Conservation (phyloP, 1,284 basidiomycete genomes). For the Schizophyllum amplum region DNA sequence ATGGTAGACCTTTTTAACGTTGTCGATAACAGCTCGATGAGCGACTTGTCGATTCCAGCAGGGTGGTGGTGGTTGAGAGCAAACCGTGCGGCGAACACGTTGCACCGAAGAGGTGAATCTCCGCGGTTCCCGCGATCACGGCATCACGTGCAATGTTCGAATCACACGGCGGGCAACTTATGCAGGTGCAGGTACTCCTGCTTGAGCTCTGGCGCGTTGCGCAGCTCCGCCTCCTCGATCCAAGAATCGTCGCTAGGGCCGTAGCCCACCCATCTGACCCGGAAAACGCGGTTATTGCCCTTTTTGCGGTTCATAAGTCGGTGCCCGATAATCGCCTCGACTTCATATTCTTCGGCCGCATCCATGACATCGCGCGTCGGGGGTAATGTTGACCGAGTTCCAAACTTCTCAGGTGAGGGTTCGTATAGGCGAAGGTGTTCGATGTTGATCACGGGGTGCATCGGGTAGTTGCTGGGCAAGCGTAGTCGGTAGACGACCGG, state of each 20-base stretch:
- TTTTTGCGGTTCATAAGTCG: neutral
- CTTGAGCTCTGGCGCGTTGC: neutral
- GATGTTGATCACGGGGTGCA: conserved; percentile 23
- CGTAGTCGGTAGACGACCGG: conserved; percentile 19
- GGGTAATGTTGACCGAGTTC: conserved; percentile 9
- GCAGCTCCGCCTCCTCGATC: conserved; percentile 1
- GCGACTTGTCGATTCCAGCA: too few relatives aligned
- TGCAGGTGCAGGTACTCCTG: too few relatives aligned
- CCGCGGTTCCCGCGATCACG: too few relatives aligned
- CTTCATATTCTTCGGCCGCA: conserved; percentile 14
- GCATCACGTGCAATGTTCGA: too few relatives aligned
- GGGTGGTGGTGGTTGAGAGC: too few relatives aligned
- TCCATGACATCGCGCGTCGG: conserved; percentile 2
- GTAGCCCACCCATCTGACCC: conserved; percentile 17
- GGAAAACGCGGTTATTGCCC: conserved; percentile 12
- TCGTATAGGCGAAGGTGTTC: conserved; percentile 19
- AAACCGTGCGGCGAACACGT: too few relatives aligned
- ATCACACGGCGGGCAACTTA: too few relatives aligned
- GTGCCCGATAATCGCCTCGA: conserved; percentile 13
- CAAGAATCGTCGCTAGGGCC: conserved; percentile 15
- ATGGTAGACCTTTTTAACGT: too few relatives aligned
- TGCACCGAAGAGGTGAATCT: too few relatives aligned
- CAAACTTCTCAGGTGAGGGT: conserved; percentile 9
- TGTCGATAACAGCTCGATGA: too few relatives aligned
- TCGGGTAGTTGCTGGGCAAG: conserved; percentile 17